These are phyloP conservation scores for Stephania yunnanensis DNA, from an alignment of 164 flowering plant species.

Conservation along the genomic window DNA sequence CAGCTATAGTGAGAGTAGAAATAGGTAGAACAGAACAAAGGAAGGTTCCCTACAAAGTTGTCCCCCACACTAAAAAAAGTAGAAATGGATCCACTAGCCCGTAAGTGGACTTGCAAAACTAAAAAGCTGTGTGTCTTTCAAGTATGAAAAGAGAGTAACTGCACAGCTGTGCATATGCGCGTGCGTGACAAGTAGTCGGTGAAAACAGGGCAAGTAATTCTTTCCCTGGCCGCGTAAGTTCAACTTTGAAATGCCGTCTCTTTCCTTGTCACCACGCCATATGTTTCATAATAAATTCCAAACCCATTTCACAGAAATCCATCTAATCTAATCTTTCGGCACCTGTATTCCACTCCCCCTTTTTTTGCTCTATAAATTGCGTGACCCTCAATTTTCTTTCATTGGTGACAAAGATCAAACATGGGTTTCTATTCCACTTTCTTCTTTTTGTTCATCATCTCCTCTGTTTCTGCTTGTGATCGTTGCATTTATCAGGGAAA, in stretches of 20 bases:
- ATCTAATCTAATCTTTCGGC: slow-evolving; percentile 2
- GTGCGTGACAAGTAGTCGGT: slow-evolving; percentile 14
- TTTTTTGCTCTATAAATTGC: background rate
- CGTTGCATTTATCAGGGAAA: slow-evolving; percentile 65
- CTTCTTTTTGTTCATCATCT: slow-evolving; percentile 27
- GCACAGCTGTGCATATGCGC: slow-evolving; percentile 13
- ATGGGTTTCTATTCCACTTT: slow-evolving; percentile 35
- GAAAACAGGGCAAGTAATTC: background rate
- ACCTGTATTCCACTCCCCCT: slow-evolving; percentile 15
- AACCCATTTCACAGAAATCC: background rate
- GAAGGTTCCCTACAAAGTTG: slow-evolving; percentile 9
- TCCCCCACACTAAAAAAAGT: slow-evolving; percentile 7
- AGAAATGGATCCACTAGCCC: background rate
- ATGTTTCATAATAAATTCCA: background rate
- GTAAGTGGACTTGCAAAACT: background rate
- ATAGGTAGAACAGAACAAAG: background rate
- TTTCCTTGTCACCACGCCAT: slow-evolving; percentile 7
- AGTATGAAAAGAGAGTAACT: background rate
- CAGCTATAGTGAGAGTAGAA: background rate
- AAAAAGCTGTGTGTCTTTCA: background rate
- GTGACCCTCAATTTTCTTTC: background rate
- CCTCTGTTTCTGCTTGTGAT: slow-evolving; percentile 66
- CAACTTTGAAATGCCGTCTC: slow-evolving; percentile 11
- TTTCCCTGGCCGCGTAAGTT: slow-evolving; percentile 13
- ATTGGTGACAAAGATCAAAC: slow-evolving; percentile 3